Evolutionary conservation across 257 asterid genomes (phyloP).

Genomic region (Capsicum rhomboideum): DNA sequence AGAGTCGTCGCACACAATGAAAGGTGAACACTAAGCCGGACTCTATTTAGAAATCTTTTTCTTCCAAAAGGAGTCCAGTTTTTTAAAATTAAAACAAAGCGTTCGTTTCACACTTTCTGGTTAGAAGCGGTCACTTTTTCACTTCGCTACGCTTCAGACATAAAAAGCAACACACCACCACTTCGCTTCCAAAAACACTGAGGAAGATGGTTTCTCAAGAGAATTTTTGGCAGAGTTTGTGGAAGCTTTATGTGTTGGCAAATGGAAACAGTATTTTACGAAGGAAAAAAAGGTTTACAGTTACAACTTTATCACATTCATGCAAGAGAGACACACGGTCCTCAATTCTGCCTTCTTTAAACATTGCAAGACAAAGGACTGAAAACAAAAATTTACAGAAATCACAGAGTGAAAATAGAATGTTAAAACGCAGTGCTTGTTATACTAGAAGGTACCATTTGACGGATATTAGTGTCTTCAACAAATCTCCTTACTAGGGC

Average conservation of each 20-base stretch:
- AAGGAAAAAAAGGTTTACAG: background rate
- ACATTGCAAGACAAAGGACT: background rate
- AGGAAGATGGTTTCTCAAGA: background rate
- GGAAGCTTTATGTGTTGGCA: background rate
- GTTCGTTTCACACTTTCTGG: too few relatives aligned
- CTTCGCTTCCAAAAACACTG: too few relatives aligned
- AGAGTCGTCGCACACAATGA: too few relatives aligned
- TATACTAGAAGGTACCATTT: background rate
- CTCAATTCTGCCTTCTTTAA: background rate
- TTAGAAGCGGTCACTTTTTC: too few relatives aligned
- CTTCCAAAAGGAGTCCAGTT: too few relatives aligned
- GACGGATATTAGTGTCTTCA: background rate
- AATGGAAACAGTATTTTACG: too few relatives aligned
- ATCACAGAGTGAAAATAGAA: background rate
- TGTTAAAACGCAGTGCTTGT: background rate
- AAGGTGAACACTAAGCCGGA: too few relatives aligned
- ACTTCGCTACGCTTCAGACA: too few relatives aligned
- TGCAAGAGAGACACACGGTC: background rate
- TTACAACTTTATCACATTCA: background rate
- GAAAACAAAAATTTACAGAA: background rate
- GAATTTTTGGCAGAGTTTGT: background rate
- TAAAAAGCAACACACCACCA: too few relatives aligned
- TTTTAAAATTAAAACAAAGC: too few relatives aligned
- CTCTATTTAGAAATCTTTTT: too few relatives aligned
- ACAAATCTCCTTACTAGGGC: background rate